A percentile compares a stretch with the other conserved stretches of the same genome.
Conservation (phyloP, 441 rosid species). For the Metrosideros polymorpha region DNA sequence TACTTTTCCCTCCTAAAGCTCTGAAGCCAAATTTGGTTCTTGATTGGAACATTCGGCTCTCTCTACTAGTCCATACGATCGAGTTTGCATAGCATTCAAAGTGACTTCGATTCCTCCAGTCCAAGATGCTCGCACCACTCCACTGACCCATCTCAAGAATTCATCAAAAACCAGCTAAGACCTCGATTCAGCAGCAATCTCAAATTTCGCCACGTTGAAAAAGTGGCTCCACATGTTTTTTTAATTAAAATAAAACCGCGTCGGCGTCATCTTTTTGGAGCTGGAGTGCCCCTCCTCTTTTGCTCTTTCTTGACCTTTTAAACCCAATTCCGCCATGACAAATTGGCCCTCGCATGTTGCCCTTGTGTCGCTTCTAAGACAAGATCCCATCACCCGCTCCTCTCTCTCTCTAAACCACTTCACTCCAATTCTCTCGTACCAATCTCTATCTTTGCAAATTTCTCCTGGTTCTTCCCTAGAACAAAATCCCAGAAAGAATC, state of each 20-base stretch:
- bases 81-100: background rate
- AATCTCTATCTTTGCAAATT: too few species aligned
- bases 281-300: background rate
- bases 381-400: background rate
- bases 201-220: background rate
- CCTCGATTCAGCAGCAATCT: background rate
- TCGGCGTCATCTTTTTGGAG: slow-evolving; percentile 26
- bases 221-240: background rate
- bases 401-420: background rate
- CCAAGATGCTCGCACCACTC: background rate
- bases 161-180: background rate
- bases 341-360: background rate
- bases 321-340: background rate
- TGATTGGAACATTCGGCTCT: background rate
- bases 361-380: slow-evolving; percentile 7
- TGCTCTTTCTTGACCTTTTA: background rate
- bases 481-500: too few species aligned
- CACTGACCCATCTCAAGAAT: background rate
- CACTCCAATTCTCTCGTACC: background rate
- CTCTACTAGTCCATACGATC: background rate
- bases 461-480: too few species aligned
- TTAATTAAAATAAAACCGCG: slow-evolving; percentile 13
- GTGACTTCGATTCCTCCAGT: background rate
- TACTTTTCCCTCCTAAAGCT: background rate
- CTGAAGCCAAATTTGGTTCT: background rate